phyloP scores from a whole-genome alignment of 805 yeast species.

The Priceomyces haplophilus region DNA sequence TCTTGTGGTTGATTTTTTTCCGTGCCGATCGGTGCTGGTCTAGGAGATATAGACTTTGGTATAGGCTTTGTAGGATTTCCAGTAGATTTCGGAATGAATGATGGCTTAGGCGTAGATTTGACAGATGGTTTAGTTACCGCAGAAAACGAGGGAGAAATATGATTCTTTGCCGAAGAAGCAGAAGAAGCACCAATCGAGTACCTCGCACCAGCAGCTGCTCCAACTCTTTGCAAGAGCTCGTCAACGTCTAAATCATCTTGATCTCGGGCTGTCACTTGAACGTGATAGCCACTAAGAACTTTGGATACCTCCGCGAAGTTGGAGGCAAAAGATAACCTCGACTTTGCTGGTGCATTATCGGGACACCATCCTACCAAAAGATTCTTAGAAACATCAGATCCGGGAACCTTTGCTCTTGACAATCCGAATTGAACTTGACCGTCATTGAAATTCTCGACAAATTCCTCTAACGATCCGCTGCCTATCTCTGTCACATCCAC shows the following conservation, averaged over 20 bases:
- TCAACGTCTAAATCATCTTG: constrained; percentile 80
- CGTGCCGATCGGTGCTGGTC: not conserved
- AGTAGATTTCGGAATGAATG: constrained; percentile 33
- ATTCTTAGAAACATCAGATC: constrained; percentile 84
- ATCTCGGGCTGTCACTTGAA: constrained; percentile 95
- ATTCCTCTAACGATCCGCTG: constrained; percentile 67
- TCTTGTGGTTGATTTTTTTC: constrained; percentile 9
- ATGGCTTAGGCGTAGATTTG: constrained; percentile 15
- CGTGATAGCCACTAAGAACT: constrained; percentile 79
- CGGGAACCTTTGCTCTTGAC: constrained; percentile 82
- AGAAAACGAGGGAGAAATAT: constrained; percentile 25
- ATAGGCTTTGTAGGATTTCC: constrained; percentile 40
- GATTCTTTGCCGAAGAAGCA: constrained; percentile 14
- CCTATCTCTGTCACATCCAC: constrained; percentile 52
- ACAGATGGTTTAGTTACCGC: constrained; percentile 23
- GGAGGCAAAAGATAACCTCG: constrained; percentile 71
- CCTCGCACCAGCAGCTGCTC: constrained; percentile 94
- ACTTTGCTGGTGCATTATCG: constrained; percentile 82
- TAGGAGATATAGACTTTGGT: constrained; percentile 29
- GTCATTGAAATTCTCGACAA: constrained; percentile 78
- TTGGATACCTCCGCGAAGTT: constrained; percentile 75
- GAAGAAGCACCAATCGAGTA: constrained; percentile 59
- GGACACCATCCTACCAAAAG: constrained; percentile 96
- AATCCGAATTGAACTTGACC: constrained; percentile 89
- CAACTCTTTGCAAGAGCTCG: constrained; percentile 70